Conservation (phyloP, 371 early-diverging fungal genomes). For the Mortierella sp. region DNA sequence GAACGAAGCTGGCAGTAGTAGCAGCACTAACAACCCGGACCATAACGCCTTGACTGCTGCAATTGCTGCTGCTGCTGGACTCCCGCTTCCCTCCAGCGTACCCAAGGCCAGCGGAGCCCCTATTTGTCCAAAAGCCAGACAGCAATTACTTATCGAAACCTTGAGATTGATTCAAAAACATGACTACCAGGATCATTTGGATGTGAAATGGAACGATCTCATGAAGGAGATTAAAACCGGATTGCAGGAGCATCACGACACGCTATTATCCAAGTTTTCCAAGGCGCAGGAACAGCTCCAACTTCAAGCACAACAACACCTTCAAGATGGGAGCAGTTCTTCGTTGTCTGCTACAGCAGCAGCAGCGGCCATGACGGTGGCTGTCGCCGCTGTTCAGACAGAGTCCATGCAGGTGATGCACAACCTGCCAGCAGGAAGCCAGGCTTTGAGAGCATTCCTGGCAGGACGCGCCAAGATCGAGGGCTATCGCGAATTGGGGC, state of each 20-base stretch:
- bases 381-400: constrained; percentile 35
- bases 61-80: constrained; percentile 16
- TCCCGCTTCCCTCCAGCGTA: constrained; percentile 15
- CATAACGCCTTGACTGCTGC: constrained; percentile 20
- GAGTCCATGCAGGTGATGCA: constrained; percentile 38
- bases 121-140: constrained; percentile 31
- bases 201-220: constrained; percentile 35
- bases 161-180: constrained; percentile 36
- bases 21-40: background rate
- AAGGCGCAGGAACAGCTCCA: constrained; percentile 39
- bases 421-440: constrained; percentile 27
- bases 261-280: constrained; percentile 30
- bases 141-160: constrained; percentile 39
- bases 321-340: constrained; percentile 23
- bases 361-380: constrained; percentile 37
- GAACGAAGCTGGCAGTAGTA: background rate
- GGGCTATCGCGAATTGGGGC: constrained; percentile 31
- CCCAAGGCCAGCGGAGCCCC: constrained; percentile 33
- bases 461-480: constrained; percentile 41
- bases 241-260: constrained; percentile 33
- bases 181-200: constrained; percentile 32
- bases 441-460: constrained; percentile 37
- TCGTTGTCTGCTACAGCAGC: constrained; percentile 36
- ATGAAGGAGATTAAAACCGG: constrained; percentile 19
- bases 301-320: constrained; percentile 24